These are phyloP conservation scores for Aspergillus fijiensis DNA, from an alignment of 2,329 filamentous ascomycete species.

Conservation along the genomic window DNA sequence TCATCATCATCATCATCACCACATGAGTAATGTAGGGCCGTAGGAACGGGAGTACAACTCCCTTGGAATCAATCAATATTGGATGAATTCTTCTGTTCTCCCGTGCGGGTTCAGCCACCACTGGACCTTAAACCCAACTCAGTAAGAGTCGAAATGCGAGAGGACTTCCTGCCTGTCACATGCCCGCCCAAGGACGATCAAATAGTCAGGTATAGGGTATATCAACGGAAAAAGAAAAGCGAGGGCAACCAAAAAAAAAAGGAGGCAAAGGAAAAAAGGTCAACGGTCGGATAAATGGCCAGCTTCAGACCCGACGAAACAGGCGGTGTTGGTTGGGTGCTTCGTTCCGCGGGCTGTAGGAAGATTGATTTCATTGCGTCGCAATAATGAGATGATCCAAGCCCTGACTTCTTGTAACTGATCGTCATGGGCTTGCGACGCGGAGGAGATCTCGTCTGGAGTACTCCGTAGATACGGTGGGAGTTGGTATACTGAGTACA, in stretches of 20 bases:
- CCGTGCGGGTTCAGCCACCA: constrained; percentile 5
- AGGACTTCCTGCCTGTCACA: constrained; percentile 9
- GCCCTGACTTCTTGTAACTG: not conserved
- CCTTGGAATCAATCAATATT: constrained; percentile 3
- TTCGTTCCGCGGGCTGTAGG: not conserved
- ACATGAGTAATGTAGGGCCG: not conserved
- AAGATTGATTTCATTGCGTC: not conserved
- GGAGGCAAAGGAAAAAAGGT: not conserved
- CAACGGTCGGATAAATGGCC: not conserved
- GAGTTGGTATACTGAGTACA: too few species aligned
- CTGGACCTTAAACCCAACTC: constrained; percentile 5
- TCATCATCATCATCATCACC: too few species aligned
- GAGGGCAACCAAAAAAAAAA: not conserved
- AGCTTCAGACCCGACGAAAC: constrained; percentile 11
- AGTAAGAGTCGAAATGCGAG: constrained; percentile 12
- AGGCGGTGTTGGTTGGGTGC: constrained; percentile 2
- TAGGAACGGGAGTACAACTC: not conserved
- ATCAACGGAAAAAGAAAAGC: not conserved
- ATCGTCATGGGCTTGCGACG: not conserved
- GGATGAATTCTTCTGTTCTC: constrained; percentile 6
- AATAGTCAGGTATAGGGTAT: not conserved
- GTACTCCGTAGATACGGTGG: not conserved
- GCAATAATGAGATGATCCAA: not conserved
- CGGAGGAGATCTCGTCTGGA: not conserved
- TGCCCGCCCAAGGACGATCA: constrained; percentile 8